phyloP scores from a whole-genome alignment of 768 basidiomycete genomes.

The Boletus rufocinnamomeus region DNA sequence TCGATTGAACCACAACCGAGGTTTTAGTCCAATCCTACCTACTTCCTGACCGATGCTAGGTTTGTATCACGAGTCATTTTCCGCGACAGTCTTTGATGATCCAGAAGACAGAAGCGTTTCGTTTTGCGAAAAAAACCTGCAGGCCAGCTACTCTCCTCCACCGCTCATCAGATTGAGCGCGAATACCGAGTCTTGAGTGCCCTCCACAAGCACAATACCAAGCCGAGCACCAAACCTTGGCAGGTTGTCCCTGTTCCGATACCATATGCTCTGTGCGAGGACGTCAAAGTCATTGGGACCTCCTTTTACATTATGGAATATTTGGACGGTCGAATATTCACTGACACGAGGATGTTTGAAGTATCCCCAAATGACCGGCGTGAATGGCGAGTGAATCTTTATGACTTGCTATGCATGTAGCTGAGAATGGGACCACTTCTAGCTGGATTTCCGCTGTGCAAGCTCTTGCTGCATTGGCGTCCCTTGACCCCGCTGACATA shows the following conservation, averaged over 20 bases:
- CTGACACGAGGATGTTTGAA: slow-evolving; percentile 76
- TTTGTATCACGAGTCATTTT: slow-evolving; percentile 35
- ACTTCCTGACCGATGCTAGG: slow-evolving; percentile 82
- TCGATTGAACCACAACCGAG: slow-evolving; percentile 2
- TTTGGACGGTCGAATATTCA: slow-evolving; percentile 91
- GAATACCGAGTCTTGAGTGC: slow-evolving; percentile 84
- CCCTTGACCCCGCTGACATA: slow-evolving; percentile 61
- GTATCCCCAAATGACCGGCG: slow-evolving; percentile 59
- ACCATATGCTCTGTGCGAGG: slow-evolving; percentile 82
- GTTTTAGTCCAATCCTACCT: slow-evolving; percentile 90
- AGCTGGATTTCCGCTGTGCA: slow-evolving; percentile 81
- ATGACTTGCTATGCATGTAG: not conserved
- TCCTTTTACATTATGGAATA: slow-evolving; percentile 98
- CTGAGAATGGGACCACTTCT: not conserved
- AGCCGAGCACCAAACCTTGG: slow-evolving; percentile 47
- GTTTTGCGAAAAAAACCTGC: slow-evolving; percentile 94
- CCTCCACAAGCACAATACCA: slow-evolving; percentile 70
- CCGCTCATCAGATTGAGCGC: slow-evolving; percentile 94
- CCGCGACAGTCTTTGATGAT: slow-evolving; percentile 5
- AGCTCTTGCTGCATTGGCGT: slow-evolving; percentile 67
- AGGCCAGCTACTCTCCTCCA: slow-evolving; percentile 82
- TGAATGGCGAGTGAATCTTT: slow-evolving; percentile 58
- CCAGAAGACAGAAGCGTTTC: slow-evolving; percentile 54
- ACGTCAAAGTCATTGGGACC: slow-evolving; percentile 75
- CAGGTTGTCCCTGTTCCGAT: slow-evolving; percentile 80